phyloP scores from a whole-genome alignment of 768 basidiomycete genomes.

The Pisolithus microcarpus region DNA sequence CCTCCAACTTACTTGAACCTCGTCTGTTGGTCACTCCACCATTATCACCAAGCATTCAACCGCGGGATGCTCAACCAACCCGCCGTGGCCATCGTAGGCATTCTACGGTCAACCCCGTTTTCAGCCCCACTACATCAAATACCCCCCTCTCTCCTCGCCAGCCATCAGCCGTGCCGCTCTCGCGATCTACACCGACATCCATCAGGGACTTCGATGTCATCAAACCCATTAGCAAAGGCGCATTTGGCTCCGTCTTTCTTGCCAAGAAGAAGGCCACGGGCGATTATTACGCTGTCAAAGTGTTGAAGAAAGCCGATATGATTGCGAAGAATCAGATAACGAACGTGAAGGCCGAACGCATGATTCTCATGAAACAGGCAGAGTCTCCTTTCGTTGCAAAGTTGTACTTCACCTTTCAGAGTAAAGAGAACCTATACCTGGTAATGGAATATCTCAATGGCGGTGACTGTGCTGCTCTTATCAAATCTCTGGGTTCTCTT shows the following conservation, averaged over 20 bases:
- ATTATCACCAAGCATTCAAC: constrained; percentile 50
- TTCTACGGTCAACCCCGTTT: constrained; percentile 59
- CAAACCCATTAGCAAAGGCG: constrained; percentile 98
- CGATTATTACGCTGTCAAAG: constrained; percentile 99
- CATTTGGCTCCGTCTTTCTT: constrained; percentile 96
- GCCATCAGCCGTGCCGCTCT: constrained; percentile 65
- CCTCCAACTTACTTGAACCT: constrained; percentile 57
- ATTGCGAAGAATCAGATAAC: constrained; percentile 99
- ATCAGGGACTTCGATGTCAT: constrained; percentile 99
- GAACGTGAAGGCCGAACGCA: constrained; percentile 98
- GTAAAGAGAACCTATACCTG: constrained; percentile 96
- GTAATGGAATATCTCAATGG: constrained; percentile 99
- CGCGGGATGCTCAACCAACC: constrained; percentile 40
- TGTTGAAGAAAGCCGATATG: constrained; percentile 99
- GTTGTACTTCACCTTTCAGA: constrained; percentile 98
- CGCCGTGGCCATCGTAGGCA: constrained; percentile 64
- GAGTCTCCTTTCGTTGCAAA: constrained; percentile 98
- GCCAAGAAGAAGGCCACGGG: constrained; percentile 98
- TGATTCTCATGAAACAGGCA: constrained; percentile 99
- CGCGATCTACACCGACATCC: constrained; percentile 78
- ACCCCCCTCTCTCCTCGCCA: constrained; percentile 83
- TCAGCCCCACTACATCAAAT: constrained; percentile 44
- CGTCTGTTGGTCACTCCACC: constrained; percentile 69
- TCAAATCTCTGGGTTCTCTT: constrained; percentile 89
- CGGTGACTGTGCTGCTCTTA: constrained; percentile 93